These are phyloP conservation scores for Claviceps paspali DNA, from an alignment of 2,329 filamentous ascomycete genomes.

Conservation along the genomic window DNA sequence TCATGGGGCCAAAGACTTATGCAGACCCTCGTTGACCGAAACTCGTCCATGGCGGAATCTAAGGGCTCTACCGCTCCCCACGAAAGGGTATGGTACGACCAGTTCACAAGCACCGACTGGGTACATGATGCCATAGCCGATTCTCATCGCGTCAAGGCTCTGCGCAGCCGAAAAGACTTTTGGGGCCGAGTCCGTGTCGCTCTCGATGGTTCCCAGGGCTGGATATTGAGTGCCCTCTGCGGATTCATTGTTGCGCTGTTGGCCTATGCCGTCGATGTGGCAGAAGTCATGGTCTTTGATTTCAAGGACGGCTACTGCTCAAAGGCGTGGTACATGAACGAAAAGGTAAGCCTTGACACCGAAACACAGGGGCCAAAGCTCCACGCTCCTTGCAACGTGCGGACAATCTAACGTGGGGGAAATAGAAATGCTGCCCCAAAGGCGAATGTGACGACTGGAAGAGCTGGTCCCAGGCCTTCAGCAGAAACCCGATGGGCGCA, in stretches of 20 bases:
- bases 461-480: constrained; percentile 36
- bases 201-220: constrained; percentile 82
- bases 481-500: constrained; percentile 28
- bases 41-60: constrained; percentile 44
- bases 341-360: constrained; percentile 48
- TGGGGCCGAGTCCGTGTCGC: constrained; percentile 62
- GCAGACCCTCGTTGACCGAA: constrained; percentile 43
- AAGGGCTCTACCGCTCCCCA: constrained; percentile 55
- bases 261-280: constrained; percentile 79
- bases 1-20: constrained; percentile 48
- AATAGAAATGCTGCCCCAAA: constrained; percentile 38
- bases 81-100: constrained; percentile 95
- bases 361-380: too few species aligned
- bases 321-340: constrained; percentile 55
- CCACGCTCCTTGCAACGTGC: neutral
- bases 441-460: constrained; percentile 41
- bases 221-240: constrained; percentile 83
- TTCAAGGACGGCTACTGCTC: constrained; percentile 79
- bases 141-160: constrained; percentile 70
- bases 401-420: neutral
- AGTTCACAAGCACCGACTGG: constrained; percentile 96
- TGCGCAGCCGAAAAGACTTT: constrained; percentile 70
- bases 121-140: constrained; percentile 95
- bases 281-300: constrained; percentile 75
- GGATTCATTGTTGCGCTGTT: constrained; percentile 72